A percentile compares a stretch with the other conserved stretches of the same genome.
Conservation (phyloP, 345 rosid genomes). For the Isatis tinctoria region DNA sequence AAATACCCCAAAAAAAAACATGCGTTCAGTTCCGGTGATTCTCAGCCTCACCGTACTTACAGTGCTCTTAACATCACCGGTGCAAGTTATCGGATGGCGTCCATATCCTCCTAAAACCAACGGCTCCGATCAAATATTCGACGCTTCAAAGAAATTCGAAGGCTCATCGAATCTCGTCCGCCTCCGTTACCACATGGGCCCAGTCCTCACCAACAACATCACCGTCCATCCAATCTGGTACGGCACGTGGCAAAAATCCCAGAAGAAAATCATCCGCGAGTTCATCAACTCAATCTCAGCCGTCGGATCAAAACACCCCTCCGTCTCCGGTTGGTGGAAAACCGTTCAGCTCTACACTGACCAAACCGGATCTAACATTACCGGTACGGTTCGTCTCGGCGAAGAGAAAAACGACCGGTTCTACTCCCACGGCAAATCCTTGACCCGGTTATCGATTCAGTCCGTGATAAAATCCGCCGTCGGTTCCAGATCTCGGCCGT, state of each 20-base stretch:
- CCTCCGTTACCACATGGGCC: slow-evolving; percentile 92
- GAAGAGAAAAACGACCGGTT: slow-evolving; percentile 84
- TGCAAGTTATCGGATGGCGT: slow-evolving; percentile 49
- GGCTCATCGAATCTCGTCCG: slow-evolving; percentile 92
- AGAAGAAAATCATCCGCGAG: slow-evolving; percentile 80
- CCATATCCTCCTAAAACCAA: slow-evolving; percentile 69
- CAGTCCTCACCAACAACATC: slow-evolving; percentile 78
- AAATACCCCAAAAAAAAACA: neutral
- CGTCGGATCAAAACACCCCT: slow-evolving; percentile 45
- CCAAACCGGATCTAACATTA: slow-evolving; percentile 65
- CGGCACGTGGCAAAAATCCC: slow-evolving; percentile 71
- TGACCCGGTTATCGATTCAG: slow-evolving; percentile 77
- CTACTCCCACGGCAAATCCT: slow-evolving; percentile 81
- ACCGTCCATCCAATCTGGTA: slow-evolving; percentile 91
- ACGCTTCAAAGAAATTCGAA: slow-evolving; percentile 69
- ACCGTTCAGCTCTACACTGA: slow-evolving; percentile 82
- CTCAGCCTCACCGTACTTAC: slow-evolving; percentile 31
- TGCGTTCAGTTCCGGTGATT: slow-evolving; percentile 31
- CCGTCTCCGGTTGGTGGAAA: slow-evolving; percentile 94
- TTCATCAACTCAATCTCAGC: slow-evolving; percentile 79
- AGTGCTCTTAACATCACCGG: slow-evolving; percentile 22
- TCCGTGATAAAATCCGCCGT: slow-evolving; percentile 82
- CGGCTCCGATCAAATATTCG: slow-evolving; percentile 45
- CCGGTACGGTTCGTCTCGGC: slow-evolving; percentile 56
- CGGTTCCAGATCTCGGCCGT: slow-evolving; percentile 54